Base-by-base conservation (phyloP, 495 filamentous ascomycete genomes). In the Aspergillus incahuasiensis region DNA sequence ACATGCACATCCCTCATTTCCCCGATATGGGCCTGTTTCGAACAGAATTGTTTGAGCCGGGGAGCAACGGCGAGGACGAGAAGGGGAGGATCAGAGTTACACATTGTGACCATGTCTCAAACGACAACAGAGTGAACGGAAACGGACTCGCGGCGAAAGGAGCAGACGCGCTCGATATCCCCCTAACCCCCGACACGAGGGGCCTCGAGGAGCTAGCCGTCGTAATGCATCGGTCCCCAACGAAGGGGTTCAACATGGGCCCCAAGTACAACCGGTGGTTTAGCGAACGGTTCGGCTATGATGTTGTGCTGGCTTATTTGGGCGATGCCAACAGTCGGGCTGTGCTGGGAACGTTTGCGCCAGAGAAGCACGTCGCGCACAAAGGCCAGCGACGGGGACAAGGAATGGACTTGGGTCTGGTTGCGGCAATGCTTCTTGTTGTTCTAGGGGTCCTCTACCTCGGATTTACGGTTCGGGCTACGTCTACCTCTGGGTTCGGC, bases 261-360 rank as follows among this genome's bases (percentile, higher is more conserved):
- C 62, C 69, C 4, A 45, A 69, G 28, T 89, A 84, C 63, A 88
- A 87, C 63, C 66, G 72, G 34, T 95, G 89, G 89, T 91, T 96
- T 72, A 82, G 81, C 22, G 63, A 73, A 16, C 81, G 83, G 54
- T 86, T 95, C 54, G 88, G 87, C 5, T 88, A 82, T 60, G 66
- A 72, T 6, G 81, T 85, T 8, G 65, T 87, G 0, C 74, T 95
- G 13, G 84, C 82, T 2, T 92, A 88, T 65, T 74, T 92, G 22
- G 89, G 88, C 1, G 43, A 41, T 20, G 67, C 73, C 12, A 78
- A 87, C 57, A 70, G 70, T 18, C 74, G 91, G 22, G 66, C 72
- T 11, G 84, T 92, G 0, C 75, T 92, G 0, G 90, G 89, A 4
- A 83, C 69, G 56, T 63, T 75, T 21, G 72, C 69, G 21, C 75